Evolutionary conservation across 2,329 filamentous ascomycete genomes (phyloP), one percentile per base, ranked within the genome.

Genomic region (Fusarium nygamai): DNA sequence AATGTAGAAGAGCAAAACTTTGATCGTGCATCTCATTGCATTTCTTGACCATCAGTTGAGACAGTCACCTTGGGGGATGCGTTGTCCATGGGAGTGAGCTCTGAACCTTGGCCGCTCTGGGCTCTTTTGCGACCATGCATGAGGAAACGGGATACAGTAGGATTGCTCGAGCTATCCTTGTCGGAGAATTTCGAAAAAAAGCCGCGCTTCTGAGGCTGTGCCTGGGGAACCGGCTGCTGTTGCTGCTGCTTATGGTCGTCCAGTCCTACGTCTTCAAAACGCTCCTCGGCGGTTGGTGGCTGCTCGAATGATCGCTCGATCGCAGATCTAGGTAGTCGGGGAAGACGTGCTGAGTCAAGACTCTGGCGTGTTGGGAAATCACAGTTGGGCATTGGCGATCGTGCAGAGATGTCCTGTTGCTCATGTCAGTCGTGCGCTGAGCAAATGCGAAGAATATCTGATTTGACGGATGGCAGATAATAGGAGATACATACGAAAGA

Each of bases 231-330:
- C 10, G 46, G 51, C 29, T 53, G 67, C n/a, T 70, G 66, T 8
- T 70, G 66, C 11, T 58, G 64, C 64, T 81, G 83, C 71, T 91
- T 91, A 56, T 88, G 85, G 43, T 96, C 94, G 74, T 98, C 95
- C 67, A 98, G 85, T 8, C 94, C 94, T 14, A 98, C 94, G 60
- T 98, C 96, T 81, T 98, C 96, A 77, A 98, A 98, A 11, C 86
- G 87, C 78, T 97, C 94, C 78, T 96, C 94, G 47, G 90, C 88
- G 36, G 91, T 93, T n/a, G 90, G 87, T 34, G 88, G 87, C 62
- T 91, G 88, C 63, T 90, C 88, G 75, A 91, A 89, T 58, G 86
- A 87, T 64, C 86, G 87, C 71, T 89, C 86, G 61, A 92, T 82
- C 13, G 90, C 87, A 14, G 91, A 89, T 69, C 92, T 88, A 24